phyloP scores from a whole-genome alignment of 805 yeast genomes.

The Lachancea lanzarotensis region DNA sequence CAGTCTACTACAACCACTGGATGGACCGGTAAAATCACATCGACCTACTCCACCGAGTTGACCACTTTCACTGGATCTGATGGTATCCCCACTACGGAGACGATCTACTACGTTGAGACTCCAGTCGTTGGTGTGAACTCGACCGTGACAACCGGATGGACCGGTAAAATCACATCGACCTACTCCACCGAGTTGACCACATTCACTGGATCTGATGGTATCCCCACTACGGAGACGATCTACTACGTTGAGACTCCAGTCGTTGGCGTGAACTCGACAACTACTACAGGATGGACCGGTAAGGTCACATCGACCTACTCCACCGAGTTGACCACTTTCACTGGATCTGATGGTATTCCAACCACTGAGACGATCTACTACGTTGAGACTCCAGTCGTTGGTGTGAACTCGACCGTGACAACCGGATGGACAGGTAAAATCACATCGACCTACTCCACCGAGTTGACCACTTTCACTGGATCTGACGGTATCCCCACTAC shows the following conservation, averaged over 20 bases:
- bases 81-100: slow-evolving; percentile 9
- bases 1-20: slow-evolving; percentile 6
- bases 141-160: slow-evolving; percentile 9
- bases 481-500: slow-evolving; percentile 11
- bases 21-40: slow-evolving; percentile 7
- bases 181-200: slow-evolving; percentile 3
- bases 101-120: slow-evolving; percentile 10
- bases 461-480: slow-evolving; percentile 6
- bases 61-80: slow-evolving; percentile 6
- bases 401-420: neutral
- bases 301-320: slow-evolving; percentile 8
- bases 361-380: slow-evolving; percentile 7
- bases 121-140: slow-evolving; percentile 4
- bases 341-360: slow-evolving; percentile 6
- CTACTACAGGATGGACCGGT: slow-evolving; percentile 5
- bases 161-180: slow-evolving; percentile 8
- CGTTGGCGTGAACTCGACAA: slow-evolving; percentile 9
- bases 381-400: slow-evolving; percentile 6
- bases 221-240: slow-evolving; percentile 2
- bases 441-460: slow-evolving; percentile 10
- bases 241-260: slow-evolving; percentile 10
- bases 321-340: neutral
- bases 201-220: slow-evolving; percentile 7
- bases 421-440: slow-evolving; percentile 12
- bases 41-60: slow-evolving; percentile 10